Percentiles rank a stretch among this genome's conserved stretches.
Evolutionary conservation across 345 rosid species (phyloP).

Genomic region (Toxicodendron radicans): DNA sequence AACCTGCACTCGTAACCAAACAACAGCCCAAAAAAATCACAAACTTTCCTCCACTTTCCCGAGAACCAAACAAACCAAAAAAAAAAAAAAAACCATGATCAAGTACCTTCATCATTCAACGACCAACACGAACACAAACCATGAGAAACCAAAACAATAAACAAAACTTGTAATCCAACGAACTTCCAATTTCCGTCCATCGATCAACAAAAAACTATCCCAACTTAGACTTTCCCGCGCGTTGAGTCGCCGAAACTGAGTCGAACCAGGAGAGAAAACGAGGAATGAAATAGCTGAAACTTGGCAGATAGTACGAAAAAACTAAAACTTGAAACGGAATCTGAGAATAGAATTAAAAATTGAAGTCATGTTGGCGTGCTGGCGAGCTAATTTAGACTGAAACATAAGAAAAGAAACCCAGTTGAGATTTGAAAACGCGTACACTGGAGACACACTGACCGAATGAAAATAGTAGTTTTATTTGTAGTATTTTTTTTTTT

Average conservation of each 20-base stretch:
- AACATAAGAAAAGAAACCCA: neutral
- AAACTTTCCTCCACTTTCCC: slow-evolving; percentile 16
- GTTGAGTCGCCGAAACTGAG: neutral
- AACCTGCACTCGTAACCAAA: slow-evolving; percentile 35
- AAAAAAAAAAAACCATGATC: neutral
- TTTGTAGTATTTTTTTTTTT: no score
- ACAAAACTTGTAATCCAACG: slow-evolving; percentile 26
- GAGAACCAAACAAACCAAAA: slow-evolving; percentile 11
- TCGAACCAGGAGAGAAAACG: neutral
- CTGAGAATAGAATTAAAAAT: neutral
- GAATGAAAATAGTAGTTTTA: no score
- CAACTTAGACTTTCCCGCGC: neutral
- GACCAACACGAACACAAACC: slow-evolving; percentile 39
- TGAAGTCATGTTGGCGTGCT: slow-evolving; percentile 5
- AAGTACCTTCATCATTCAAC: slow-evolving; percentile 61
- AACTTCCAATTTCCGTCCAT: slow-evolving; percentile 37
- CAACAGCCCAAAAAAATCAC: neutral
- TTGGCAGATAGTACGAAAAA: neutral
- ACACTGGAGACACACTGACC: neutral
- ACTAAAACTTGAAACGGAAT: neutral
- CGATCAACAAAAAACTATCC: neutral
- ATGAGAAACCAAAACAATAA: slow-evolving; percentile 28
- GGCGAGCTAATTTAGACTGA: slow-evolving; percentile 12
- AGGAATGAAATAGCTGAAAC: neutral
- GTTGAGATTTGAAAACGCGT: slow-evolving; percentile 15